Evolutionary conservation across 345 rosid genomes (phyloP), one percentile per base, ranked within the genome.

Genomic region (Syzygium oleosum): DNA sequence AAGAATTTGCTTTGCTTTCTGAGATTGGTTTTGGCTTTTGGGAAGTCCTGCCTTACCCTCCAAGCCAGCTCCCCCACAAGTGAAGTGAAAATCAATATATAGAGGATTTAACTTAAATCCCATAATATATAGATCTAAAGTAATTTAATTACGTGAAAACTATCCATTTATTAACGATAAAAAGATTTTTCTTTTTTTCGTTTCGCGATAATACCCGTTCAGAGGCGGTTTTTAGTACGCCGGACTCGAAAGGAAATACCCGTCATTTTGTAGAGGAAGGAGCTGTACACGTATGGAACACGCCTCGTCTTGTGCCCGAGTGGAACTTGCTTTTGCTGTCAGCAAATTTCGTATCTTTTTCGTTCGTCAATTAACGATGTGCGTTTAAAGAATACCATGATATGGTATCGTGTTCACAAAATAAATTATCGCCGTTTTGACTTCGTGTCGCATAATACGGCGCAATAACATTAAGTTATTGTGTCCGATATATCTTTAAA

Each of bases 261-360:
- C 1, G 2, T 65, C 7, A 65, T 3, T 65, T 65, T 16, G 10
- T 2, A 65, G 3, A 2, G 1, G 14, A 29, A 65, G 11, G 1
- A 29, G 1, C 14, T 63, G n/a, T 17, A 14, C 41, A 3, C 21
- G 8, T 63, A 17, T 0, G 7, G 1, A 27, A 3, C 2, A n/a
- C 14, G 61, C 5, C 0, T 56, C 13, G 1, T 56, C 61, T 56
- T 56, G 11, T 29, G 8, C 77, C 9, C 16, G 4, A 29, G 14
- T 14, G 19, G 8, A 65, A 31, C 11, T 3, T 3, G 11, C 41
- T 31, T 65, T 31, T 4, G 41, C 8, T 65, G 31, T 31, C 31
- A 16, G 7, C 78, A 2, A 8, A 16, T 29, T 65, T 16, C 7
- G 16, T 16, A 53, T 16, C 6, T 6, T 16, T 16, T 52, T 52